These are phyloP conservation scores for Diaporthe longicolla DNA, from an alignment of 2,329 filamentous ascomycete species.

Conservation along the genomic window DNA sequence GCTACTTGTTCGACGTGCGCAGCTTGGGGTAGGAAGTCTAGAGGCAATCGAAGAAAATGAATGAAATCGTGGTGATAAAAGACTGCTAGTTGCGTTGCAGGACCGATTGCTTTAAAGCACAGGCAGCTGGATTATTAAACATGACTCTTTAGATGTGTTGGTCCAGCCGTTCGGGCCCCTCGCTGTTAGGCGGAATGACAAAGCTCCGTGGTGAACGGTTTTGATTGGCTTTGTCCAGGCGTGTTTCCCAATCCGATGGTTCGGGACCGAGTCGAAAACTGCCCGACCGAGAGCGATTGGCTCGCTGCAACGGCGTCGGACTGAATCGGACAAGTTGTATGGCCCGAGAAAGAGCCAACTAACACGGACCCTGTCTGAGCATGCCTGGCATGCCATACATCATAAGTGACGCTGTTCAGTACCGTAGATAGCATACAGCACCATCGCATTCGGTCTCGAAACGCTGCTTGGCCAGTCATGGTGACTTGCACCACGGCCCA, in stretches of 20 bases:
- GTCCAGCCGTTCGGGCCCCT: not conserved
- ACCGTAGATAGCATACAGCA: not conserved
- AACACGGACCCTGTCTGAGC: not conserved
- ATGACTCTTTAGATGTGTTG: not conserved
- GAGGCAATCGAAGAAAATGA: too few species aligned
- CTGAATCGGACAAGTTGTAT: not conserved
- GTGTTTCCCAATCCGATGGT: not conserved
- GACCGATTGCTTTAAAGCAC: not conserved
- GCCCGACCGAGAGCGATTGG: constrained; percentile 13
- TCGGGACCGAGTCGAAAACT: constrained; percentile 34
- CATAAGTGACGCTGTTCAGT: not conserved
- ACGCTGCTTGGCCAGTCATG: not conserved
- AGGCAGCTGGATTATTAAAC: constrained; percentile 5
- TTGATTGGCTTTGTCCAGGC: constrained; percentile 1
- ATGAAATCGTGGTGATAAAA: not conserved
- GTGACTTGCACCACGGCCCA: too few species aligned
- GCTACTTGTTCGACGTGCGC: not conserved
- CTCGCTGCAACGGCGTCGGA: not conserved
- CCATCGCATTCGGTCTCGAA: not conserved
- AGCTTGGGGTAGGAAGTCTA: too few species aligned
- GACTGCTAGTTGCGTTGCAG: not conserved
- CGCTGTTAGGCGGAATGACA: constrained; percentile 14
- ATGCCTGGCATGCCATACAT: not conserved
- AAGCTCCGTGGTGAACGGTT: not conserved
- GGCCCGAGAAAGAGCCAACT: constrained; percentile 5